Evolutionary conservation across 2,329 filamentous ascomycete genomes (phyloP).

Genomic region (Aspergillus sp.): DNA sequence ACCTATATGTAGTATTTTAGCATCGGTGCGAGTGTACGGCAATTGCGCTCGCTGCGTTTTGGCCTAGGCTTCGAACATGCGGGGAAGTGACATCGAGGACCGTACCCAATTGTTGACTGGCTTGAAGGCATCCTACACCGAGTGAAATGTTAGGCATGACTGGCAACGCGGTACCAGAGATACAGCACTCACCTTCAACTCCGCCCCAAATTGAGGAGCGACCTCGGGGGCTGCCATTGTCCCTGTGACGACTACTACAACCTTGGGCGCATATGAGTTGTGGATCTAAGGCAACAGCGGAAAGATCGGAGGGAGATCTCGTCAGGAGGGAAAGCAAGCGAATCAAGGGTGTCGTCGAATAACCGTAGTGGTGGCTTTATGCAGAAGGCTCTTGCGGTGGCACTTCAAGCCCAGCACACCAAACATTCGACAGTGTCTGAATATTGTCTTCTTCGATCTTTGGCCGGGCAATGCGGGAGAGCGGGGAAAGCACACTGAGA

Average conservation of each 20-base stretch:
- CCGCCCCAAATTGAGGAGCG: conserved; percentile 85
- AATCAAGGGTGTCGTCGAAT: not conserved
- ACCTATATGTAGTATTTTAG: conserved; percentile 56
- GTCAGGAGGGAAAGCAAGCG: not conserved
- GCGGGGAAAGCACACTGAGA: conserved; percentile 34
- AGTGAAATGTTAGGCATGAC: conserved; percentile 28
- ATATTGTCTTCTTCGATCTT: conserved; percentile 15
- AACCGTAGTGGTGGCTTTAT: not conserved
- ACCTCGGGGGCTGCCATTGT: conserved; percentile 81
- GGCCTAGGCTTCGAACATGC: conserved; percentile 15
- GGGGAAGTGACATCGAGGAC: conserved; percentile 21
- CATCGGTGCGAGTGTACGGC: not conserved
- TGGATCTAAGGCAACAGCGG: conserved; percentile 11
- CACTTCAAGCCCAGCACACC: not conserved
- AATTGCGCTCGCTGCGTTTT: conserved; percentile 3
- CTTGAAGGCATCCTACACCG: conserved; percentile 89
- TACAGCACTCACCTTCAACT: conserved; percentile 74
- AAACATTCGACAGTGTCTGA: conserved; percentile 12
- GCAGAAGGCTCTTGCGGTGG: not conserved
- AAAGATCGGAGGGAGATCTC: not conserved
- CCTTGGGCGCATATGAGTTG: conserved; percentile 33
- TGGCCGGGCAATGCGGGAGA: conserved; percentile 20
- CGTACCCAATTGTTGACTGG: conserved; percentile 85
- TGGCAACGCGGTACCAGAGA: not conserved
- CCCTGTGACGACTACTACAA: conserved; percentile 20